Conservation (phyloP, 768 basidiomycete species). For the Atractiella rhizophila region DNA sequence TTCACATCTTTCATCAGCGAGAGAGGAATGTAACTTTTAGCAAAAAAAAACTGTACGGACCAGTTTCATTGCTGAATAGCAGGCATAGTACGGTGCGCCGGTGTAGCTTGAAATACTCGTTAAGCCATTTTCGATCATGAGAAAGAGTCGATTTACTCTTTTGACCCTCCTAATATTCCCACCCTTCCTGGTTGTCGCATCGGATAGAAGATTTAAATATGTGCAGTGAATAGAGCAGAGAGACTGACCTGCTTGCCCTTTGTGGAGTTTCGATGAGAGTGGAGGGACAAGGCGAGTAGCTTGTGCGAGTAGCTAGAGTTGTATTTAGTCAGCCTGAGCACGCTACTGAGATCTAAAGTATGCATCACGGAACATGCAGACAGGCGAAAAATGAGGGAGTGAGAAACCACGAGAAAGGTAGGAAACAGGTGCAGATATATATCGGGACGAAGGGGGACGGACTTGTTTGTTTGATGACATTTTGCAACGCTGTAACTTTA, state of each 20-base stretch:
- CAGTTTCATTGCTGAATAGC: slow-evolving; percentile 66
- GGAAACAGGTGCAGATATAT: slow-evolving; percentile 20
- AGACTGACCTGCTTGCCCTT: slow-evolving; percentile 37
- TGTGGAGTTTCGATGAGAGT: slow-evolving; percentile 62
- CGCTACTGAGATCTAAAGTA: no score
- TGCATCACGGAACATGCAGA: no score
- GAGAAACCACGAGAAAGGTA: no score
- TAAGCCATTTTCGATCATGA: not conserved
- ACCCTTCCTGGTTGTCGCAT: slow-evolving; percentile 37
- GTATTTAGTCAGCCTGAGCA: no score
- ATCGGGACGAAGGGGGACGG: slow-evolving; percentile 3
- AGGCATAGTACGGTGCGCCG: slow-evolving; percentile 86
- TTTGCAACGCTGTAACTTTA: no score
- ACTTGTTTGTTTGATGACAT: no score
- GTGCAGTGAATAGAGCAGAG: not conserved
- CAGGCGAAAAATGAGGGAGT: no score
- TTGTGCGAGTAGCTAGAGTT: no score
- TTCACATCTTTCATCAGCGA: not conserved
- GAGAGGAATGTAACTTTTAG: not conserved
- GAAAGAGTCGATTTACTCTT: slow-evolving; percentile 39
- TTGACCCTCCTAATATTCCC: slow-evolving; percentile 75
- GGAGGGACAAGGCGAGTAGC: no score
- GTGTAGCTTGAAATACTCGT: slow-evolving; percentile 41
- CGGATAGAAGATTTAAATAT: not conserved
- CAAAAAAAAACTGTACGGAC: slow-evolving; percentile 22